These are phyloP conservation scores for Venturia oleaginea DNA, from an alignment of 2,329 filamentous ascomycete genomes.

Conservation along the genomic window DNA sequence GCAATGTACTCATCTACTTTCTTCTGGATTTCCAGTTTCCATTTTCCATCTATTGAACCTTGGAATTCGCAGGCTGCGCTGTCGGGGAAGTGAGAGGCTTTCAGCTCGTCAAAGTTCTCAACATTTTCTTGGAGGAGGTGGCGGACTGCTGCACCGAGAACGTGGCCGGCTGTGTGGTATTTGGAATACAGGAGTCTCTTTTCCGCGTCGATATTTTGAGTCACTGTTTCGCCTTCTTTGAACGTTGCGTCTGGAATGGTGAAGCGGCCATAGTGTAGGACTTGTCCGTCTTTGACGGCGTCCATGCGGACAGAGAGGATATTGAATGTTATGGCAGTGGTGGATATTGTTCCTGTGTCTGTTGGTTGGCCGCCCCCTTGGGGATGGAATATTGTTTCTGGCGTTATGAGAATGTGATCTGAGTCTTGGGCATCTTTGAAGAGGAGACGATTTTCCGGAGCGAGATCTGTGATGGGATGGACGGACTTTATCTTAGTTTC, in stretches of 20 bases:
- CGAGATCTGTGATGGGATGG: constrained; percentile 40
- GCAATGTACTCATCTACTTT: constrained; percentile 51
- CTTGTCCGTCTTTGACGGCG: constrained; percentile 40
- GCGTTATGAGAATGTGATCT: constrained; percentile 50
- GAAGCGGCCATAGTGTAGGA: constrained; percentile 59
- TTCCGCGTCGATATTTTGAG: constrained; percentile 50
- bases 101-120: constrained; percentile 52
- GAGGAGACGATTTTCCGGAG: constrained; percentile 43
- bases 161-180: constrained; percentile 65
- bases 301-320: constrained; percentile 51
- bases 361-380: constrained; percentile 68
- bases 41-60: constrained; percentile 53
- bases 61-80: constrained; percentile 59
- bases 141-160: constrained; percentile 59
- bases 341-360: constrained; percentile 51
- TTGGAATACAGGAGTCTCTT: constrained; percentile 57
- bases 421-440: constrained; percentile 48
- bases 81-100: constrained; percentile 63
- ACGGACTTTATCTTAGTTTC: constrained; percentile 39
- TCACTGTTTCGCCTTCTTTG: constrained; percentile 34
- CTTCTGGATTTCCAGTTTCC: constrained; percentile 44
- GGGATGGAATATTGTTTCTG: constrained; percentile 63
- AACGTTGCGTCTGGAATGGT: constrained; percentile 26
- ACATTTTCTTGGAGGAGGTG: constrained; percentile 44
- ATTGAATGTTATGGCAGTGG: constrained; percentile 32